Evolutionary conservation across 768 basidiomycete species (phyloP).

Genomic region (Tephrocybe rancida): DNA sequence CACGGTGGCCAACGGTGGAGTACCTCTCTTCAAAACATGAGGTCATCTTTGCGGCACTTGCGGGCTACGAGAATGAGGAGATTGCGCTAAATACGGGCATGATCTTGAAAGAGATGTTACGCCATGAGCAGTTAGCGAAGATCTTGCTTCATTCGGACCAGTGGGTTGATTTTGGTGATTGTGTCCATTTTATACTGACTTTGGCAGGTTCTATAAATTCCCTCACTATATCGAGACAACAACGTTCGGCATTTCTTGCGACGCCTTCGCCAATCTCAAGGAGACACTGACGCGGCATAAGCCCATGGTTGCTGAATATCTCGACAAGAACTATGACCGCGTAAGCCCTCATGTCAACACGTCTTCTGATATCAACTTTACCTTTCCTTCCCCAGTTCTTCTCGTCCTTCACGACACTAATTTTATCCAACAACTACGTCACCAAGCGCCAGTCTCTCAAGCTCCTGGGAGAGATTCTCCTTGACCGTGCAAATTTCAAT

Average conservation of each 20-base stretch:
- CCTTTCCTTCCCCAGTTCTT: conserved; percentile 71
- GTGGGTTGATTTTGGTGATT: conserved; percentile 50
- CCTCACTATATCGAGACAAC: conserved; percentile 97
- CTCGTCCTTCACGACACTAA: conserved; percentile 89
- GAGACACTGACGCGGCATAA: conserved; percentile 97
- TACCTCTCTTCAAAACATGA: conserved; percentile 80
- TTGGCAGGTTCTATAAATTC: conserved; percentile 88
- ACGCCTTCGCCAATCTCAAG: conserved; percentile 97
- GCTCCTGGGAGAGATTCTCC: conserved; percentile 94
- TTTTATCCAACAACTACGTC: conserved; percentile 94
- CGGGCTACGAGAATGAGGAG: conserved; percentile 95
- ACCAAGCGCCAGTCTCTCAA: conserved; percentile 99
- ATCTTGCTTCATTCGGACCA: conserved; percentile 91
- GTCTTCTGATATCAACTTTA: neutral
- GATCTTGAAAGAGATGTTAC: conserved; percentile 96
- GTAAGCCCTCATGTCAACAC: conserved; percentile 45
- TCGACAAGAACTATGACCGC: conserved; percentile 96
- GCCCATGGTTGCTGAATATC: conserved; percentile 95
- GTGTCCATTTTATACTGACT: neutral
- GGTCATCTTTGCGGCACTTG: conserved; percentile 79
- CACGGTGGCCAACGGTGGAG: conserved; percentile 95
- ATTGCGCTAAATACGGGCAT: conserved; percentile 97
- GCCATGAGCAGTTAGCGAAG: conserved; percentile 89
- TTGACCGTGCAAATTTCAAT: conserved; percentile 97
- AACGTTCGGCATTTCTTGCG: conserved; percentile 97